These are phyloP conservation scores for Gossypium schwendimanii DNA, from an alignment of 441 rosid species.

Conservation along the genomic window DNA sequence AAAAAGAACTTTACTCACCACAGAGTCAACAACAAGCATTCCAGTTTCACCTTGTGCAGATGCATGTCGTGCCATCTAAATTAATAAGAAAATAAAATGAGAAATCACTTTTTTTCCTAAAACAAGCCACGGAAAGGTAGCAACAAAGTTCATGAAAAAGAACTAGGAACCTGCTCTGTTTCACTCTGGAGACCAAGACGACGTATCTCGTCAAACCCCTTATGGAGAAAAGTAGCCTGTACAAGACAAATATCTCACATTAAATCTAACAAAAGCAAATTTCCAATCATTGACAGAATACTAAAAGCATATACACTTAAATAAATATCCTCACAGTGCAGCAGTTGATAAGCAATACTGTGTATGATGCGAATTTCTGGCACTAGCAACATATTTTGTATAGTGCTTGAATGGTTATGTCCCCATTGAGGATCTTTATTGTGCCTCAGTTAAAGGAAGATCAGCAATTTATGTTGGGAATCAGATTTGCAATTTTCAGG, in stretches of 20 bases:
- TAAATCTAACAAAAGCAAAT: slow-evolving; percentile 14
- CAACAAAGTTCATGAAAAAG: neutral
- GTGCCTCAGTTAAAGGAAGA: neutral
- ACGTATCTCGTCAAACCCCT: slow-evolving; percentile 94
- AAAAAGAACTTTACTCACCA: slow-evolving; percentile 39
- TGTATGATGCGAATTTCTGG: neutral
- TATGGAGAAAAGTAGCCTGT: slow-evolving; percentile 76
- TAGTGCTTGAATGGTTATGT: neutral
- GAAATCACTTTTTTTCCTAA: neutral
- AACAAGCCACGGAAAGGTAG: slow-evolving; percentile 9
- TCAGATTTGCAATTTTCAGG: neutral
- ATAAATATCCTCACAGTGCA: neutral
- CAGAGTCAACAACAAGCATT: slow-evolving; percentile 89
- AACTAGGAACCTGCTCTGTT: slow-evolving; percentile 74
- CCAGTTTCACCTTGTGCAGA: slow-evolving; percentile 78
- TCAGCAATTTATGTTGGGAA: neutral
- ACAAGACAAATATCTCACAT: neutral
- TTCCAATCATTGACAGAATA: slow-evolving; percentile 15
- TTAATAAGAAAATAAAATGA: slow-evolving; percentile 19
- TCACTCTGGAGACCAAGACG: slow-evolving; percentile 81
- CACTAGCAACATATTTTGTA: neutral
- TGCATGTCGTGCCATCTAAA: slow-evolving; percentile 75
- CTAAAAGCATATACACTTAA: slow-evolving; percentile 9
- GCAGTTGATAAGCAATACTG: neutral
- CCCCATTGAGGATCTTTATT: neutral